Base-by-base conservation (phyloP, 2,329 filamentous ascomycete species). In the Cryphonectria naterciae region DNA sequence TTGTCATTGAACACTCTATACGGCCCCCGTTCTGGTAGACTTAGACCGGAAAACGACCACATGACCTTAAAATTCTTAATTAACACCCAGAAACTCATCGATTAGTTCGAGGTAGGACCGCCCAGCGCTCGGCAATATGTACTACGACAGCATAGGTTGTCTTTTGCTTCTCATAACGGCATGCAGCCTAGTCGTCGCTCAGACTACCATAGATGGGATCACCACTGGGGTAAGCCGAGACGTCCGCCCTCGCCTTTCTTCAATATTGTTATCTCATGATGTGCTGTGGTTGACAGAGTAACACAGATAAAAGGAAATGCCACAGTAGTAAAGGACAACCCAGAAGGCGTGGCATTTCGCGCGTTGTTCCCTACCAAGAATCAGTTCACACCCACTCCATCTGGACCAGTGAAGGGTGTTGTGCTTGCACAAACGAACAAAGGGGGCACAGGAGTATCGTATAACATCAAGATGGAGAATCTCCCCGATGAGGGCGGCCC, bases 401-500 rank as follows among this genome's bases (percentile, higher is more conserved):
- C 54, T 19, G 71, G 71, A 7, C 62, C 56, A 10, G 46, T 72
- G 17, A 65, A 58, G 63, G 80, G 80, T 67, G 54, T 70, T 41
- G 73, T 81, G 61, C 68, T 69, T 13, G 79, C 79, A 1, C 61
- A 68, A 11, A 75, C 79, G 1, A 71, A 68, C 22, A 65, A 74
- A 4, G 74, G 76, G 58, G 79, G 79, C 35, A 70, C 71, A 17
- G 80, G 80, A n/a, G 77, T 80, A 25, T 49, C 70, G 28, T 80
- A 80, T 73, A 75, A 71, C 25, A 65, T 80, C 64, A 73, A 70
- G 64, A 76, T 81, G 65, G 76, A 75, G 52, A 78, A 79, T 69
- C 75, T 80, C 25, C 80, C 80, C 64, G 74, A 74, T 71, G 74
- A 73, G 4, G 78, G 76, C 25, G 80, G 77, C 13, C 78, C 79